Evolutionary conservation across 140 eudicot species (phyloP), one percentile per base, ranked within the genome.

Genomic region (Ambrosia hybrid): DNA sequence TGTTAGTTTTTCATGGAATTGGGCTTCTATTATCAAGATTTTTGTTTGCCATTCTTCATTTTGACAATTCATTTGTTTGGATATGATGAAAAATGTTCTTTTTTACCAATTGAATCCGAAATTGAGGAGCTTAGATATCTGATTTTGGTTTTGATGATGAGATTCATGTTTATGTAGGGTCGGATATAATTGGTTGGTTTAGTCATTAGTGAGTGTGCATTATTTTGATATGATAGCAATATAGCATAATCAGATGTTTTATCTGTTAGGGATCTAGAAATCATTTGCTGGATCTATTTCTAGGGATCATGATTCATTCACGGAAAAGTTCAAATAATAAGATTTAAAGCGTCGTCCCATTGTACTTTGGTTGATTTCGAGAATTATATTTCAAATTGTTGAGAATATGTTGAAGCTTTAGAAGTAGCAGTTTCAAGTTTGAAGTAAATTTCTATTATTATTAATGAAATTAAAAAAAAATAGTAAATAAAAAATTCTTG

Each of bases 211-310:
- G 26, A 21, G 39, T 9, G 65, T 43, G 34, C 75, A 56, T 62
- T 73, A n/a, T 62, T 48, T 73, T 73, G 71, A 73, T 15, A 41
- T 10, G 34, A 34, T 13, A 41, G 26, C 70, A 45, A 38, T 21
- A 21, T 21, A 21, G 0, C 26, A 21, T 21, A 21, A n/a, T 46
- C 4, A 46, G 12, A 60, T 33, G 11, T 30, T 72, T 48, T 34
- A 16, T 21, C 9, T 41, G 48, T 71, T 41, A 71, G 67, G 57
- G 39, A 17, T 57, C 39, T 56, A 8, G 16, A 48, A 71, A 56
- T 17, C 39, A 51, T 14, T 9, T 14, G 39, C 41, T 1, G 13
- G 65, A 55, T 10, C 8, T 55, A 17, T 16, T 39, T 56, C 0
- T 0, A n/a, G 15, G 36, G 43, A 11, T 71, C 57, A 21, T 34